Evolutionary conservation across 2,329 filamentous ascomycete genomes (phyloP).

Genomic region (Harringtonia lauricola): DNA sequence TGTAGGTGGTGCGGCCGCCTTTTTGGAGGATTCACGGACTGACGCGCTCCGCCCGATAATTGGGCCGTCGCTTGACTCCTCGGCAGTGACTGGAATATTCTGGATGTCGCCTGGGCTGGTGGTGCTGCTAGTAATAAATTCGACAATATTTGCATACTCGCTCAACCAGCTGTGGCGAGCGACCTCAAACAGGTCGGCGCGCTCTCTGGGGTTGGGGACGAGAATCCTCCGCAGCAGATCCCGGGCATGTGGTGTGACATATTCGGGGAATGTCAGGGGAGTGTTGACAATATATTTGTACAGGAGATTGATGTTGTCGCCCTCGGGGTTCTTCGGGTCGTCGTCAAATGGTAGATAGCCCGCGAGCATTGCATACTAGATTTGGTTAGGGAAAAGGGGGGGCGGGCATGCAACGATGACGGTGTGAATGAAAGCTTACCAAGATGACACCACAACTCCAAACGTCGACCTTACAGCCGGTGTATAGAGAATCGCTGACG

Average conservation of each 20-base stretch:
- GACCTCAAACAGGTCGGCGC: conserved; percentile 93
- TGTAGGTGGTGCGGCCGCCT: conserved; percentile 33
- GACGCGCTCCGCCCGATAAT: conserved; percentile 77
- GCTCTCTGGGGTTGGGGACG: conserved; percentile 87
- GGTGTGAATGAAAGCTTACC: conserved; percentile 41
- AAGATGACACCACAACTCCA: conserved; percentile 99
- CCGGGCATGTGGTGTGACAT: conserved; percentile 91
- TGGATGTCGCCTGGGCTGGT: conserved; percentile 79
- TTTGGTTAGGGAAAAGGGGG: neutral
- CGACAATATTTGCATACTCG: conserved; percentile 93
- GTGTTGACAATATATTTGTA: conserved; percentile 99
- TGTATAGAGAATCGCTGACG: conserved; percentile 94
- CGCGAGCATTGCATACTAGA: conserved; percentile 93
- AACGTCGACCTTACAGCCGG: conserved; percentile 93
- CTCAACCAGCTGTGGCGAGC: conserved; percentile 96
- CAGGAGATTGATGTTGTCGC: conserved; percentile 96
- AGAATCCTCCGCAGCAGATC: conserved; percentile 88
- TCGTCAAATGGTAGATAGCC: conserved; percentile 97
- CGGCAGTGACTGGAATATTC: conserved; percentile 57
- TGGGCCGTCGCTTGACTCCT: conserved; percentile 45
- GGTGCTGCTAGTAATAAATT: conserved; percentile 92
- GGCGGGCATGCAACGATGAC: neutral
- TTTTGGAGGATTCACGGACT: conserved; percentile 77
- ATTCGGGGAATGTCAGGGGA: conserved; percentile 94
- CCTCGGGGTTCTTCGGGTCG: conserved; percentile 94